A percentile compares a stretch with the other conserved stretches of the same genome.
phyloP scores from a whole-genome alignment of 176 grass and related monocot species.

The Bolboschoenus planiculmis region DNA sequence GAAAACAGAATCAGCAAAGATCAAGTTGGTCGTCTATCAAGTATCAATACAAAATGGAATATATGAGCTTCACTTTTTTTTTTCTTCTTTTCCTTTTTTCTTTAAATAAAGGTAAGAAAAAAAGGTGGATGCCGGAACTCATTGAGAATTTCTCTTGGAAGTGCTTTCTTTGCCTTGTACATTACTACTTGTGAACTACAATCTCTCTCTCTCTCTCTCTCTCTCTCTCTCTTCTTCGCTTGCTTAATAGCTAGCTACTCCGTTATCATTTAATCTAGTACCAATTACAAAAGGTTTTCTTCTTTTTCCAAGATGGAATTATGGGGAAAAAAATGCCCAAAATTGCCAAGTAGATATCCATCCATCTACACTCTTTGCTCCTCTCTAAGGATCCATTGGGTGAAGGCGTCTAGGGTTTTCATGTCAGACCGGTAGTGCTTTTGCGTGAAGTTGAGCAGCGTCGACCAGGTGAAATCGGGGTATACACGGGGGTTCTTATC shows the following conservation, averaged over 20 bases:
- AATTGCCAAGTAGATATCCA: neutral
- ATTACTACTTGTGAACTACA: neutral
- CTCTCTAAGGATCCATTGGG: conserved; percentile 38
- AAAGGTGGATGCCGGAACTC: neutral
- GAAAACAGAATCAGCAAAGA: neutral
- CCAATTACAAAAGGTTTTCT: neutral
- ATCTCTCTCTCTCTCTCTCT: neutral
- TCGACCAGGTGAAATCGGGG: conserved; percentile 92
- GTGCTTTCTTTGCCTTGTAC: neutral
- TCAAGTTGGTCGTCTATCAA: neutral
- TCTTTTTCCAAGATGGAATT: conserved; percentile 3
- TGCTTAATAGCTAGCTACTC: neutral
- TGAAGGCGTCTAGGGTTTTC: conserved; percentile 77
- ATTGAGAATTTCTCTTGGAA: neutral
- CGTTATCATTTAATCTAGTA: conserved; percentile 1
- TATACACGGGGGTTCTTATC: conserved; percentile 39
- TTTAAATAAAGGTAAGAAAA: neutral
- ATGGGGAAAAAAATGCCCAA: conserved; percentile 9
- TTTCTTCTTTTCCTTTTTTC: neutral
- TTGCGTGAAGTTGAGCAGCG: conserved; percentile 87
- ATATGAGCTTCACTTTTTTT: conserved; percentile 1
- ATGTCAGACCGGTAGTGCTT: conserved; percentile 80
- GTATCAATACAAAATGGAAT: neutral
- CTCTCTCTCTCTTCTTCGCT: neutral
- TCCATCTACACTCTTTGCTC: neutral